Percentiles rank a stretch among this genome's conserved stretches.
Evolutionary conservation across 2,329 filamentous ascomycete species (phyloP).

Genomic region (Cordyceps cicadae): DNA sequence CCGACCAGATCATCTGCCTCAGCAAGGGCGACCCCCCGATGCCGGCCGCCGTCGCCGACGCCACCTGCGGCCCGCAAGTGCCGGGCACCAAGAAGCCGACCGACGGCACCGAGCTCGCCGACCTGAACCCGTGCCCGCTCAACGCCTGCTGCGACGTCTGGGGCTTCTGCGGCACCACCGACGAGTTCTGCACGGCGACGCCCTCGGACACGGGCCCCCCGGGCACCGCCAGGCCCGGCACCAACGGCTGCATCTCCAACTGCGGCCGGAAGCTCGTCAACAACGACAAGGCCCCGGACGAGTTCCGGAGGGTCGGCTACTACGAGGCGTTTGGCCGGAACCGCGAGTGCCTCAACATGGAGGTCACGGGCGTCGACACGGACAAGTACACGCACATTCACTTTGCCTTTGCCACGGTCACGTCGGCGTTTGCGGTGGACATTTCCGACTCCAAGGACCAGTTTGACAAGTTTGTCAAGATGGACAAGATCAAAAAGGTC

Average conservation of each 20-base stretch:
- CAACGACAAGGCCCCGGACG: background rate
- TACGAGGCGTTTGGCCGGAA: constrained; percentile 25
- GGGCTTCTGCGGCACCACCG: constrained; percentile 33
- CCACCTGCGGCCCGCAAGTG: constrained; percentile 23
- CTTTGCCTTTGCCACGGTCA: constrained; percentile 25
- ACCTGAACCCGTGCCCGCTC: constrained; percentile 23
- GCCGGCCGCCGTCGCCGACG: constrained; percentile 17
- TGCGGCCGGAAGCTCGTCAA: background rate
- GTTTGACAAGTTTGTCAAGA: constrained; percentile 23
- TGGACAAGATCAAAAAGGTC: constrained; percentile 24
- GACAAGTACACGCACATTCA: constrained; percentile 21
- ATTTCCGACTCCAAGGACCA: constrained; percentile 19
- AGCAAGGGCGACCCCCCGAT: constrained; percentile 22
- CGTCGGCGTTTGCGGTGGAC: constrained; percentile 14
- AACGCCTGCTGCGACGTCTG: constrained; percentile 28
- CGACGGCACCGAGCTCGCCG: constrained; percentile 7
- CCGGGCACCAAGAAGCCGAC: constrained; percentile 16
- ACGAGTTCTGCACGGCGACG: constrained; percentile 29
- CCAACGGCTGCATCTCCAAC: constrained; percentile 23
- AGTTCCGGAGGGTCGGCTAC: constrained; percentile 21
- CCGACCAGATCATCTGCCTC: constrained; percentile 19
- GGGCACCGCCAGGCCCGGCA: constrained; percentile 25
- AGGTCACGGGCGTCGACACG: constrained; percentile 18
- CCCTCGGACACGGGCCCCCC: constrained; percentile 23
- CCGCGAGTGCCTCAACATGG: constrained; percentile 25